These are phyloP conservation scores for Dunaliella primolecta DNA, from an alignment of 139 green algal species.

Conservation along the genomic window DNA sequence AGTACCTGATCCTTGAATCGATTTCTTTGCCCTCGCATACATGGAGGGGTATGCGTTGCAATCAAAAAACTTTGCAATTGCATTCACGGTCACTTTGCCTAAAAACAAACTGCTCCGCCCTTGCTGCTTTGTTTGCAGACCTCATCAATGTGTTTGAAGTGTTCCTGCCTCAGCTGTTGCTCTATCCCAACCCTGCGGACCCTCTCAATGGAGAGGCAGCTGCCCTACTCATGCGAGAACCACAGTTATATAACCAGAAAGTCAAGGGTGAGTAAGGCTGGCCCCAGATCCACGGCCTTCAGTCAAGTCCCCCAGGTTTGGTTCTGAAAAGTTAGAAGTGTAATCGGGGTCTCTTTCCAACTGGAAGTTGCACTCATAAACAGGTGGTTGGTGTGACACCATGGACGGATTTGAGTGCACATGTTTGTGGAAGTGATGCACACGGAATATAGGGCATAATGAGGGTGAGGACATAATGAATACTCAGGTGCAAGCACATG, in stretches of 20 bases:
- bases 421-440: neutral
- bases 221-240: constrained; percentile 95
- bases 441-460: neutral
- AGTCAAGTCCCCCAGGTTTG: too few species aligned
- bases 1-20: neutral
- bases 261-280: constrained; percentile 66
- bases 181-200: constrained; percentile 98
- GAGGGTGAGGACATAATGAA: too few species aligned
- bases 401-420: neutral
- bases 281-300: neutral
- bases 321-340: neutral
- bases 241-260: constrained; percentile 84
- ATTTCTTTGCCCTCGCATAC: neutral
- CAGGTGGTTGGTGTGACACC: neutral
- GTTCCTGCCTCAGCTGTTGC: constrained; percentile 96
- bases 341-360: neutral
- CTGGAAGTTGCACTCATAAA: neutral
- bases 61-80: neutral
- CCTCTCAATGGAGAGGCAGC: constrained; percentile 97
- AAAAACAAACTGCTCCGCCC: too few species aligned
- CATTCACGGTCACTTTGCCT: too few species aligned
- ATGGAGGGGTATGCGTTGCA: neutral
- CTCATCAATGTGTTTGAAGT: constrained; percentile 99
- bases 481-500: too few species aligned
- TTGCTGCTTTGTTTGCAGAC: constrained; percentile 55